A percentile compares a stretch with the other conserved stretches of the same genome.
Evolutionary conservation across 1,139 yeast genomes (phyloP).

Genomic region (Geotrichum restrictum): DNA sequence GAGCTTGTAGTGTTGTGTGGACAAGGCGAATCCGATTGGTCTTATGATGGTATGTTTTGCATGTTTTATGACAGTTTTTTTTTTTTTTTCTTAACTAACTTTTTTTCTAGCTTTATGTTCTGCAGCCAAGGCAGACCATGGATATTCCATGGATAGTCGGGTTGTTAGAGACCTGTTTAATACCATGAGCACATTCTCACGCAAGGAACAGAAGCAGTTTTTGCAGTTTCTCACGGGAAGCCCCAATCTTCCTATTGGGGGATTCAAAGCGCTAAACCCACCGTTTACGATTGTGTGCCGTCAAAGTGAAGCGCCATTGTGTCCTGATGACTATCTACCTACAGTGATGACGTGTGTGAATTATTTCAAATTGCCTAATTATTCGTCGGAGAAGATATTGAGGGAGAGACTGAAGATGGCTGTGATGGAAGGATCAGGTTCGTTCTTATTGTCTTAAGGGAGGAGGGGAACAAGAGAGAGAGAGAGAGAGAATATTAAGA

Average conservation of each 20-base stretch:
- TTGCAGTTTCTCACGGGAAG: conserved; percentile 90
- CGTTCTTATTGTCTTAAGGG: conserved; percentile 55
- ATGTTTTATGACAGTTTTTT: background rate
- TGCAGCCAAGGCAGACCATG: conserved; percentile 82
- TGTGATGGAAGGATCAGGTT: conserved; percentile 81
- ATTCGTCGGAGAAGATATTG: conserved; percentile 61
- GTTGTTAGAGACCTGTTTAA: conserved; percentile 58
- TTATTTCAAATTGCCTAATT: conserved; percentile 83
- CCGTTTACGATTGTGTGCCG: conserved; percentile 84
- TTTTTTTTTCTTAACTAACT: background rate
- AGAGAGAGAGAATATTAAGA: background rate
- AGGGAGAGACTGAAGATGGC: conserved; percentile 60
- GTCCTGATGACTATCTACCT: conserved; percentile 82
- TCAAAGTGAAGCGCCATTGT: conserved; percentile 54
- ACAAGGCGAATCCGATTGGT: conserved; percentile 84
- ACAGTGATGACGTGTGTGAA: conserved; percentile 99
- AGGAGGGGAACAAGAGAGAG: background rate
- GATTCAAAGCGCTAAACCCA: conserved; percentile 79
- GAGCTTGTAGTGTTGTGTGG: conserved; percentile 74
- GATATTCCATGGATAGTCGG: conserved; percentile 69
- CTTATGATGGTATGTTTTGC: conserved; percentile 36
- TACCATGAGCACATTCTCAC: conserved; percentile 54
- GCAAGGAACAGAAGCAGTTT: conserved; percentile 62
- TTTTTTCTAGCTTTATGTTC: conserved; percentile 45
- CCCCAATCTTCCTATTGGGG: conserved; percentile 90